These are phyloP conservation scores for Hemerocallis citrina DNA, from an alignment of 106 monocot species.

Conservation along the genomic window DNA sequence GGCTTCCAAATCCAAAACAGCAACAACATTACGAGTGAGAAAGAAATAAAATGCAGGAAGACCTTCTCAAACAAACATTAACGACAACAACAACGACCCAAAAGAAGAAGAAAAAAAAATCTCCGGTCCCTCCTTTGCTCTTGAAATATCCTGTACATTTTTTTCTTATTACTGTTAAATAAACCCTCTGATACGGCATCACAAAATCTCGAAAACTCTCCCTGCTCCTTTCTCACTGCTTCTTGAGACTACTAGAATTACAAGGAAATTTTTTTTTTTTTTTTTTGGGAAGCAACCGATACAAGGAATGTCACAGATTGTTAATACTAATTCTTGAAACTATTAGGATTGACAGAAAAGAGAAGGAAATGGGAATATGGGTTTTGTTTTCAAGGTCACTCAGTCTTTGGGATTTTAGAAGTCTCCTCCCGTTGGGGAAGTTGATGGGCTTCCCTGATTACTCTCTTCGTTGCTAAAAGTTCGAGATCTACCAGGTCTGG, in stretches of 20 bases:
- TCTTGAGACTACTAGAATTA: background rate
- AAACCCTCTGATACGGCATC: constrained; percentile 3
- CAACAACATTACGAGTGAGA: constrained; percentile 3
- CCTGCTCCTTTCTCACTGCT: constrained; percentile 12
- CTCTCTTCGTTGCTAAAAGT: constrained; percentile 32
- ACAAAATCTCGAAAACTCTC: constrained; percentile 22
- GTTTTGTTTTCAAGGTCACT: too few species aligned
- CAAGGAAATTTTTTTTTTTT: too few species aligned
- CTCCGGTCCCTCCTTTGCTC: background rate
- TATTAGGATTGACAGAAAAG: too few species aligned
- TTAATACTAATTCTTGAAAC: too few species aligned
- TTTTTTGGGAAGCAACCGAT: too few species aligned
- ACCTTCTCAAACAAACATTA: constrained; percentile 5
- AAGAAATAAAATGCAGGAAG: constrained; percentile 4
- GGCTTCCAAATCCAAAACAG: background rate
- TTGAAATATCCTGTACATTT: constrained; percentile 16
- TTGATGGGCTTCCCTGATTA: constrained; percentile 22
- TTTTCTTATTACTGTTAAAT: background rate
- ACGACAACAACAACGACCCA: background rate
- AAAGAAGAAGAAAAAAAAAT: constrained; percentile 1
- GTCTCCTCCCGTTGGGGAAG: constrained; percentile 17
- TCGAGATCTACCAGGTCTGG: constrained; percentile 45
- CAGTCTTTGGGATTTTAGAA: constrained; percentile 27
- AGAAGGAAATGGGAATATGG: background rate
- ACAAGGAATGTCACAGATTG: constrained; percentile 1